Conservation (phyloP, 345 rosid species). For the Kandelia obovata region DNA sequence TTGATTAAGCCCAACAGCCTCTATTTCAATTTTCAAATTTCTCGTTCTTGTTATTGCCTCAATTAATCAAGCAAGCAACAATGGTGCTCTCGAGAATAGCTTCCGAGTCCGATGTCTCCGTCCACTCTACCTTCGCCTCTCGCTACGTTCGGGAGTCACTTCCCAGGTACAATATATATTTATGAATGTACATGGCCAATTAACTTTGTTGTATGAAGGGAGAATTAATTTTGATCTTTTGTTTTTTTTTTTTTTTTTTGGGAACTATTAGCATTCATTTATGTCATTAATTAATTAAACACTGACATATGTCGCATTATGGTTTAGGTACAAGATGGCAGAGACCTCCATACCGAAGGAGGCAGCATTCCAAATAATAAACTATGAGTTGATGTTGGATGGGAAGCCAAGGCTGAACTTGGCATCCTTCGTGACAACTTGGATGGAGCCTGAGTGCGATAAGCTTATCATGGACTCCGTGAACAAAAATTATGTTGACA, state of each 20-base stretch:
- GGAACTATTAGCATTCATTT: neutral
- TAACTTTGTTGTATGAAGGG: neutral
- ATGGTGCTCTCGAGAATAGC: constrained; percentile 70
- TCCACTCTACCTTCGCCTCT: constrained; percentile 84
- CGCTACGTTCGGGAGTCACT: constrained; percentile 77
- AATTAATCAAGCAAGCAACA: neutral
- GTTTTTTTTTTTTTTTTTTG: neutral
- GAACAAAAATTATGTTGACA: constrained; percentile 92
- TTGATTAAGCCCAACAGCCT: neutral
- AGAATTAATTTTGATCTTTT: too few species aligned
- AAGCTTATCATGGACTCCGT: constrained; percentile 85
- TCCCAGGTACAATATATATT: constrained; percentile 39
- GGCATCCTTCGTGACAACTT: constrained; percentile 89
- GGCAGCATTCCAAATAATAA: constrained; percentile 89
- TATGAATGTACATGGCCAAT: neutral
- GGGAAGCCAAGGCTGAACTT: constrained; percentile 88
- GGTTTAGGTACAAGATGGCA: constrained; percentile 63
- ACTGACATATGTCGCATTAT: too few species aligned
- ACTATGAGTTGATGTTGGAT: constrained; percentile 80
- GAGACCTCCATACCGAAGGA: constrained; percentile 90
- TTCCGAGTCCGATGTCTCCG: constrained; percentile 63
- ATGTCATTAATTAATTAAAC: too few species aligned
- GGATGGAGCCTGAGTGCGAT: constrained; percentile 97
- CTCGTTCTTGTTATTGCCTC: too few species aligned
- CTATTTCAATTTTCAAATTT: too few species aligned